A percentile compares a stretch with the other conserved stretches of the same genome.
Evolutionary conservation across 345 rosid genomes (phyloP).

Genomic region (Dipteronia dyeriana): DNA sequence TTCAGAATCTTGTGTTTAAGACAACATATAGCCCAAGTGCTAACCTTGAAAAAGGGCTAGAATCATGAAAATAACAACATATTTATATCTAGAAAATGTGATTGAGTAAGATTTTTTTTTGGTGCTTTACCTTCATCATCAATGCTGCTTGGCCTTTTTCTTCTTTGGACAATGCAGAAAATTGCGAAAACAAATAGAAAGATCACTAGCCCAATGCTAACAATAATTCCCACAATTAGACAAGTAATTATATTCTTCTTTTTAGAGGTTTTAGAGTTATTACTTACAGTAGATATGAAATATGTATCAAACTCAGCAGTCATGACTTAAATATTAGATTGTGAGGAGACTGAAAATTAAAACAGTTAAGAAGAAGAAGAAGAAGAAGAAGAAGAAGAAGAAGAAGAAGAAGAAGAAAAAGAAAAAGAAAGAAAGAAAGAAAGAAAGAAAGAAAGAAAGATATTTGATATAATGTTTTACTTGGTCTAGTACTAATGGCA

Average conservation of each 20-base stretch:
- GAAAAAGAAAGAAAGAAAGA: too few species aligned
- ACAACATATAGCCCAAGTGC: too few species aligned
- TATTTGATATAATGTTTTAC: constrained; percentile 21
- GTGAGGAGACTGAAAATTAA: background rate
- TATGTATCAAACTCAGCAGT: constrained; percentile 39
- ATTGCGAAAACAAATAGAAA: constrained; percentile 27
- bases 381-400: too few species aligned
- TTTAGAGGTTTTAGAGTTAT: constrained; percentile 38
- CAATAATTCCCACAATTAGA: constrained; percentile 50
- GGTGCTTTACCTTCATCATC: constrained; percentile 65
- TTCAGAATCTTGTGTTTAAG: too few species aligned
- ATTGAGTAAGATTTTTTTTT: background rate
- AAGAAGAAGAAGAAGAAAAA: too few species aligned
- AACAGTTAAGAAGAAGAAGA: too few species aligned
- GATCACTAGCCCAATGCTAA: constrained; percentile 47
- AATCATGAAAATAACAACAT: background rate
- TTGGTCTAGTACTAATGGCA: constrained; percentile 64
- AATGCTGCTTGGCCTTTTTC: constrained; percentile 29
- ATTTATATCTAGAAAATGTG: background rate
- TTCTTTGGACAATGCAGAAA: constrained; percentile 41
- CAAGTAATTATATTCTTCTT: constrained; percentile 39
- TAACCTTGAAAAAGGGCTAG: too few species aligned
- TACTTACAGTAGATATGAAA: constrained; percentile 61
- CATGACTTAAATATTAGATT: constrained; percentile 10
- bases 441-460: background rate